A percentile compares a stretch with the other conserved stretches of the same genome.
Evolutionary conservation across 1,284 basidiomycete genomes (phyloP).

Genomic region (Ceratobasidium sp.): DNA sequence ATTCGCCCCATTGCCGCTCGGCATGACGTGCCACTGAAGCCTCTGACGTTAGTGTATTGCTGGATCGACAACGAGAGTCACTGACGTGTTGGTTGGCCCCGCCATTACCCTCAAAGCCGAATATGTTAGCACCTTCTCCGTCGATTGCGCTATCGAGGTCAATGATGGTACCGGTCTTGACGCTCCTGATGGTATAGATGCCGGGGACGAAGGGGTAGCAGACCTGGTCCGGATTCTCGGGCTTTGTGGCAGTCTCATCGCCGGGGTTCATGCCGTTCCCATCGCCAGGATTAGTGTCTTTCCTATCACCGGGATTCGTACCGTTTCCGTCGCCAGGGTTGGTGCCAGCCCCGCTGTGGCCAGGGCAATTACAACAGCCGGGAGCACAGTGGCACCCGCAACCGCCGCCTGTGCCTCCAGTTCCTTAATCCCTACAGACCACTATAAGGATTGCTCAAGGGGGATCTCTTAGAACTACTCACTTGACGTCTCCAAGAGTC

Average conservation of each 20-base stretch:
- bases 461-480: neutral
- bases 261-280: no score
- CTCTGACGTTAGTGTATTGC: neutral
- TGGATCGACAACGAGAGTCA: neutral
- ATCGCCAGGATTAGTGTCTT: no score
- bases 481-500: neutral
- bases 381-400: neutral
- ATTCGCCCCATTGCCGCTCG: neutral
- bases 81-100: neutral
- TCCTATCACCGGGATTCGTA: no score
- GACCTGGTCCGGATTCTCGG: neutral
- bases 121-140: neutral
- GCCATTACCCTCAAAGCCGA: neutral
- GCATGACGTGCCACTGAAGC: neutral
- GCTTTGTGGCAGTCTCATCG: no score
- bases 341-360: no score
- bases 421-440: neutral
- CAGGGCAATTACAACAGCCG: no score
- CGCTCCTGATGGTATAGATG: neutral
- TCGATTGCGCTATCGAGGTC: neutral
- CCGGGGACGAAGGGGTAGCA: conserved; percentile 5
- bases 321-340: neutral
- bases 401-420: neutral
- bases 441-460: neutral
- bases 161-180: conserved; percentile 12